Base-by-base conservation (phyloP, 257 asterid genomes). In the Lycium ferocissimum region DNA sequence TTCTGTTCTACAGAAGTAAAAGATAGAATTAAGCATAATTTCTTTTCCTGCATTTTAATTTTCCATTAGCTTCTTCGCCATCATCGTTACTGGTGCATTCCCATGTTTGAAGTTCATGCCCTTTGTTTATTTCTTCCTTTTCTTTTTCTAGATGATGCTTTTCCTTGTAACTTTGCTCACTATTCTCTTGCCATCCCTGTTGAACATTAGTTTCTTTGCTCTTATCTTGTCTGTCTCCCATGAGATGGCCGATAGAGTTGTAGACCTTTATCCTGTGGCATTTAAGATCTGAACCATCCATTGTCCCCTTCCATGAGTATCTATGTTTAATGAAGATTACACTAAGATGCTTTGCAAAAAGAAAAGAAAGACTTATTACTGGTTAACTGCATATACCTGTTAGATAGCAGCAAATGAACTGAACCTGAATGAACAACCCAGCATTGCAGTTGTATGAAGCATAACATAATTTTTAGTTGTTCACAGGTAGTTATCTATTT, bases 111-210 rank as follows among this genome's bases (percentile, higher is more conserved):
- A 62, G 70, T 62, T 10, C 70, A 62, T 2, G 15, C 38, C 8
- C 15, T 62, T 62, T 22, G 8, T 62, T 7, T 62, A 62, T 62
- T 62, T 9, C 20, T 22, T 62, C 17, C 38, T 38, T 62, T 62
- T 10, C 70, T 62, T 62, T 26, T 1, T 22, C 3, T 62, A 22
- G 20, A 22, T 62, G 38, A 62, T 62, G 38, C 20, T 22, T 12
- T 62, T 62, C 70, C 70, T 62, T 62, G 38, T 62, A 62, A 20
- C 10, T 62, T 62, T 38, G 4, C 3, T 22, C 70, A 62, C 70
- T 62, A 22, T 22, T 62, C 70, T 62, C 70, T 62, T 62, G 38
- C 70, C 38, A 62, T 62, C 70, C 70, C 70, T 62, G 70, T 62
- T 22, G 70, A 62, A 22, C 12, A 67, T 67, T 26, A 65, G 6